These are phyloP conservation scores for Fusarium nodosum DNA, from an alignment of 2,329 filamentous ascomycete genomes.

Conservation along the genomic window DNA sequence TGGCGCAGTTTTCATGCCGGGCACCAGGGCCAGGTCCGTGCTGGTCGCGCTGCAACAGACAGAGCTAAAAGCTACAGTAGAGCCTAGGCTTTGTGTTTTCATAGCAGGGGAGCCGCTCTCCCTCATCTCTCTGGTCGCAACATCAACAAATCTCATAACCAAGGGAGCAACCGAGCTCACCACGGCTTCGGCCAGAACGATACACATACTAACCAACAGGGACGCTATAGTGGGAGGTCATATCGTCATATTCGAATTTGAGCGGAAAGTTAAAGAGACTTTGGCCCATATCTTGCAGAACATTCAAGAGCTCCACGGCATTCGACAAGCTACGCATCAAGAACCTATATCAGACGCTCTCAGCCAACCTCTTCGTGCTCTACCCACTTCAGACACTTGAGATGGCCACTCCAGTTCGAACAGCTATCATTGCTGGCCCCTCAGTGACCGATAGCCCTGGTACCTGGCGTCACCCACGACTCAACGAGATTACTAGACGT, in stretches of 20 bases:
- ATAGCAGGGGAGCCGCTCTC: conserved; percentile 34
- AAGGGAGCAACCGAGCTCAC: conserved; percentile 51
- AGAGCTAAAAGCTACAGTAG: conserved; percentile 33
- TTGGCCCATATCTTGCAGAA: conserved; percentile 10
- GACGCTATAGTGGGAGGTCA: conserved; percentile 2
- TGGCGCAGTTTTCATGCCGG: conserved; percentile 20
- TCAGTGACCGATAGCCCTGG: conserved; percentile 72
- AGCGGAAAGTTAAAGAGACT: conserved; percentile 5
- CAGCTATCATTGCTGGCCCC: conserved; percentile 60
- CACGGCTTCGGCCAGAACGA: conserved; percentile 52
- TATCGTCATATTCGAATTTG: conserved; percentile 2
- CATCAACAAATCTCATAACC: conserved; percentile 53
- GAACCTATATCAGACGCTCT: conserved; percentile 2
- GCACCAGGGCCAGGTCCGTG: conserved; percentile 21
- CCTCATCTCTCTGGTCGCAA: conserved; percentile 37
- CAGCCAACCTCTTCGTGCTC: background rate
- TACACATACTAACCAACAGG: conserved; percentile 52
- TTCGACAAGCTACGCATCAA: conserved; percentile 15
- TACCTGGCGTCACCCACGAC: conserved; percentile 90
- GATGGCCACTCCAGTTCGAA: conserved; percentile 53
- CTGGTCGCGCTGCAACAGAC: conserved; percentile 46
- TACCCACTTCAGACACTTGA: background rate
- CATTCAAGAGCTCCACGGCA: conserved; percentile 12
- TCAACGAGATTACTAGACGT: conserved; percentile 87
- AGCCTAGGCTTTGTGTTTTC: conserved; percentile 41